Percentiles rank a stretch among this genome's conserved stretches.
Evolutionary conservation across 495 filamentous ascomycete species (phyloP).

Genomic region (Hyphodiscus hymeniophilus): DNA sequence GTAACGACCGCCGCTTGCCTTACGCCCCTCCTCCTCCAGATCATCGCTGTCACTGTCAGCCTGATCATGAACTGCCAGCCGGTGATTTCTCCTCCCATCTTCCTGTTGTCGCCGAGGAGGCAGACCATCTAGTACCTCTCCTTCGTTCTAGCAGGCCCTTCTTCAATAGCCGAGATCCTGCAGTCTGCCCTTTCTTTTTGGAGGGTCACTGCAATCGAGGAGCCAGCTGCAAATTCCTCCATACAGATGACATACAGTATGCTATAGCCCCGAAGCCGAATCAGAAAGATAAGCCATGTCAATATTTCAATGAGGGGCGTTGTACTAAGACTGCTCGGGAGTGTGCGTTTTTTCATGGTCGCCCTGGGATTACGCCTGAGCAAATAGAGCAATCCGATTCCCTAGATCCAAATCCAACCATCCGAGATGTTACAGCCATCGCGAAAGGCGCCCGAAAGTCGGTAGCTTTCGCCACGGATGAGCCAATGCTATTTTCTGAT

Average conservation of each 20-base stretch:
- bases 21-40: background rate
- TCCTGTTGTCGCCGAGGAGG: too few relatives aligned
- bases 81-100: too few relatives aligned
- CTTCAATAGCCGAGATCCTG: too few relatives aligned
- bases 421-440: background rate
- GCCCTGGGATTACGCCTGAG: background rate
- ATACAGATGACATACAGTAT: background rate
- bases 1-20: background rate
- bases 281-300: background rate
- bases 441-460: background rate
- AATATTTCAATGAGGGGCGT: background rate
- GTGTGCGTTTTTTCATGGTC: background rate
- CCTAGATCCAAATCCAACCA: background rate
- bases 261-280: background rate
- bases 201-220: background rate
- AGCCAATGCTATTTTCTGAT: background rate
- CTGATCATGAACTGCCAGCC: too few relatives aligned
- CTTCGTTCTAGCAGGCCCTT: background rate
- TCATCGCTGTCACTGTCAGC: too few relatives aligned
- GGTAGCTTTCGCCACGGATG: slow-evolving; percentile 6
- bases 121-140: too few relatives aligned
- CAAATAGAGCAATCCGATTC: background rate
- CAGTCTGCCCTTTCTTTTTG: too few relatives aligned
- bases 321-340: background rate
- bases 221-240: slow-evolving; percentile 1